Base-by-base conservation (phyloP, 176 grass and related monocot genomes). In the Chloris gayana region DNA sequence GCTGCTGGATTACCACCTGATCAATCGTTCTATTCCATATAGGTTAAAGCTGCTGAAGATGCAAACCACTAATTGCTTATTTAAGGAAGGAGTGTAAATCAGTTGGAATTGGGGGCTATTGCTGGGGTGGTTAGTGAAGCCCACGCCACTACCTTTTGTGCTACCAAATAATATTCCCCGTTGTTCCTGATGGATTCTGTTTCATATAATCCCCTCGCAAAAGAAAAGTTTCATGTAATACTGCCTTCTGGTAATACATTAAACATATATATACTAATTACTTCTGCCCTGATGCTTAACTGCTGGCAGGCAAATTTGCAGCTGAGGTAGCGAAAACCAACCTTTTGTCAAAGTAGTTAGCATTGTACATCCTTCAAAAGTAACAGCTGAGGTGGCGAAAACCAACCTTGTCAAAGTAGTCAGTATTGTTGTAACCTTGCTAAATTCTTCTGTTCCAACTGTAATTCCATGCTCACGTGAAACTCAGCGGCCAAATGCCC, bases 41-140 rank as follows among this genome's bases (percentile, higher is more conserved):
- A 87, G 78, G 54, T 87, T 12, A 42, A 82, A 70, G 78, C 72
- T 10, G 79, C 72, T 32, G 1, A 71, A 64, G 73, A 87, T 10
- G 79, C 72, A 87, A 87, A 32, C 65, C 85, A 26, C 35, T 87
- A 19, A 62, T 87, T 69, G 56, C 19, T 14, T 32, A 42, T 69
- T 70, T 87, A 29, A 76, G 22, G 35, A 87, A 33, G 33, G 54
- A 63, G 14, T 24, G 33, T 0, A 82, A 87, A 75, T 64, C 14
- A 2, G 8, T 62, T 53, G 85, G 41, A 31, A 14, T 86, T 64
- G 85, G 72, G 1, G 78, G 85, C 30, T 87, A 82, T 2, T 82
- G 85, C 35, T 87, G 79, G 85, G 85, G 79, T 62, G 79, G 79
- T 87, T 18, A 77, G 72, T 53, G 19, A 70, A 26, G 13, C 7